A percentile compares a stretch with the other conserved stretches of the same genome.
Conservation (phyloP, 2,329 filamentous ascomycete species). For the Cucurbitaria berberidis region DNA sequence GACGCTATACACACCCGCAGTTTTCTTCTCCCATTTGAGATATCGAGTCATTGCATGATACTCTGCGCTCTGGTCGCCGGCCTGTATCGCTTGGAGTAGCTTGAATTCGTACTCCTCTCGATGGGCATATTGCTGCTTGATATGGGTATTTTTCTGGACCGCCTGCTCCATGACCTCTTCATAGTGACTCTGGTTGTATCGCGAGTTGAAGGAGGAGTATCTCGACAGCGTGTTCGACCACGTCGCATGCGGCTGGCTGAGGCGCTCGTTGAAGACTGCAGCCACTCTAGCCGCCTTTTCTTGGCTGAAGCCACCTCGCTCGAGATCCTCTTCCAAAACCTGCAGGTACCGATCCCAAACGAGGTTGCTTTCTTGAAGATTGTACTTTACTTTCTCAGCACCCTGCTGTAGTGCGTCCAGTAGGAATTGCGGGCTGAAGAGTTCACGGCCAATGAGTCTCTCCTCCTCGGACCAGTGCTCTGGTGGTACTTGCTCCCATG, state of each 20-base stretch:
- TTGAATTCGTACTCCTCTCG: slow-evolving; percentile 73
- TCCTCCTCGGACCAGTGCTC: slow-evolving; percentile 68
- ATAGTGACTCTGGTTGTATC: slow-evolving; percentile 73
- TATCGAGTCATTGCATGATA: slow-evolving; percentile 69
- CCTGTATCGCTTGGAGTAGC: slow-evolving; percentile 64
- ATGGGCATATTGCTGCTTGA: slow-evolving; percentile 67
- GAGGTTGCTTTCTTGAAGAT: slow-evolving; percentile 75
- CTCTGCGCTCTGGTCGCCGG: slow-evolving; percentile 63
- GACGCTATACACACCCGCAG: slow-evolving; percentile 60
- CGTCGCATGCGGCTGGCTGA: slow-evolving; percentile 73
- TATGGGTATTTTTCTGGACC: slow-evolving; percentile 66
- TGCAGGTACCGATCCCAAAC: slow-evolving; percentile 82
- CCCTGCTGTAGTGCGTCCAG: slow-evolving; percentile 74
- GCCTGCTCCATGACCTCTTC: slow-evolving; percentile 75
- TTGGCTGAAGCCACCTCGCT: slow-evolving; percentile 58
- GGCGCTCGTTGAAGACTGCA: slow-evolving; percentile 71
- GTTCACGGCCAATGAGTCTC: slow-evolving; percentile 69
- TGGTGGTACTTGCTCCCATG: slow-evolving; percentile 59
- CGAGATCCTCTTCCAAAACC: slow-evolving; percentile 72
- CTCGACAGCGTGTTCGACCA: slow-evolving; percentile 78
- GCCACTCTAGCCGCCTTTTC: slow-evolving; percentile 68
- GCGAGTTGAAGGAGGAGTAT: slow-evolving; percentile 76
- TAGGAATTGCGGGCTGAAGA: slow-evolving; percentile 72
- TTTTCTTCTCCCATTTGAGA: slow-evolving; percentile 80
- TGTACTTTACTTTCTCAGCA: slow-evolving; percentile 73